Conservation (phyloP, 2,329 filamentous ascomycete genomes). For the Paecilomyces fulvus region DNA sequence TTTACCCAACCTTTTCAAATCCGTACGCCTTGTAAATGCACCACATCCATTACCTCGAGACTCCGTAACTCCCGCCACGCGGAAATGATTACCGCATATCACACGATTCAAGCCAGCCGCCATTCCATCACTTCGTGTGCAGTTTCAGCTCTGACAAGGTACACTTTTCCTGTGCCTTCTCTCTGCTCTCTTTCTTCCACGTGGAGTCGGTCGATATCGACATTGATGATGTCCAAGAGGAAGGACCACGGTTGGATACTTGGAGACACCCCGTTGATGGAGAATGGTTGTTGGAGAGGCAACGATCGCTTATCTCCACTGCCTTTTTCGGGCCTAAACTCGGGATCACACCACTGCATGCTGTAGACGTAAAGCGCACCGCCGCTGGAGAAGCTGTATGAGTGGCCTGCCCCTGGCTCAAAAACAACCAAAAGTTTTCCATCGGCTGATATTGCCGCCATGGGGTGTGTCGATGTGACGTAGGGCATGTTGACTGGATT, state of each 20-base stretch:
- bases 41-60: neutral
- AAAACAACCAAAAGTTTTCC: slow-evolving; percentile 10
- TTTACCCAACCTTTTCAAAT: neutral
- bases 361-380: slow-evolving; percentile 12
- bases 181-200: slow-evolving; percentile 1
- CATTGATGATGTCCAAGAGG: slow-evolving; percentile 9
- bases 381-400: slow-evolving; percentile 7
- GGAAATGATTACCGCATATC: neutral
- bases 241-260: slow-evolving; percentile 11
- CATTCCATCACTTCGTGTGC: slow-evolving; percentile 5
- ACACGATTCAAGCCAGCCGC: slow-evolving; percentile 1
- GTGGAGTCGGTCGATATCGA: slow-evolving; percentile 7
- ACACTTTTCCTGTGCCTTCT: neutral
- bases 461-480: slow-evolving; percentile 5
- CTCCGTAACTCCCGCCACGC: neutral
- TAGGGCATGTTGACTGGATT: slow-evolving; percentile 11
- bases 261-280: neutral
- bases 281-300: neutral
- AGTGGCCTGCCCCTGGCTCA: slow-evolving; percentile 10
- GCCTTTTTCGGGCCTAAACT: neutral
- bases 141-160: slow-evolving; percentile 4
- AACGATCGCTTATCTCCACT: neutral
- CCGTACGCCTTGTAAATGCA: neutral
- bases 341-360: slow-evolving; percentile 2
- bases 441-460: slow-evolving; percentile 10